phyloP scores from a whole-genome alignment of 768 basidiomycete genomes.

The Pleurotus tuber-regium region DNA sequence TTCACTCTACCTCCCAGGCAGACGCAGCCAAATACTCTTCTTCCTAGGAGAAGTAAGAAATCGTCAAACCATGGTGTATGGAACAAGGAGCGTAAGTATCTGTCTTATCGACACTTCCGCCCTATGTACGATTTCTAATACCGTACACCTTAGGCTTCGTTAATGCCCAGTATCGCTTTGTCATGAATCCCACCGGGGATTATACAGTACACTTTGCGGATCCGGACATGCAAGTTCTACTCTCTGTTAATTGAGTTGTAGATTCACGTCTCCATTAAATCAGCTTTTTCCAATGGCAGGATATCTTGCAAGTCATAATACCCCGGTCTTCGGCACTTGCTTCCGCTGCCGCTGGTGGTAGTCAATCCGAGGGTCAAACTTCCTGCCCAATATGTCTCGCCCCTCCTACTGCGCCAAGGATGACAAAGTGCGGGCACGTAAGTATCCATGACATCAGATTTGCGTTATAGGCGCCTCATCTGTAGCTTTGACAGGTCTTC shows the following conservation, averaged over 20 bases:
- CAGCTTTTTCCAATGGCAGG: slow-evolving; percentile 95
- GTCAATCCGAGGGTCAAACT: slow-evolving; percentile 58
- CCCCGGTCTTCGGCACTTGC: slow-evolving; percentile 78
- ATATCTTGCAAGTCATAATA: slow-evolving; percentile 93
- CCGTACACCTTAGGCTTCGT: slow-evolving; percentile 75
- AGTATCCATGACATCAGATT: slow-evolving; percentile 32
- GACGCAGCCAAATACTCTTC: slow-evolving; percentile 47
- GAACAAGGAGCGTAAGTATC: slow-evolving; percentile 87
- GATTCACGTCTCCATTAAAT: slow-evolving; percentile 15
- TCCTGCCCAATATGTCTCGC: slow-evolving; percentile 96
- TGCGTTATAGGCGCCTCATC: slow-evolving; percentile 4
- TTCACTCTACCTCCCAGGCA: slow-evolving; percentile 92
- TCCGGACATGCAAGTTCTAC: slow-evolving; percentile 82
- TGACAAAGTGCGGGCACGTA: slow-evolving; percentile 98
- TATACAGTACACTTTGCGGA: slow-evolving; percentile 97
- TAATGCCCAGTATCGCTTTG: slow-evolving; percentile 94
- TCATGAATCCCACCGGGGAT: slow-evolving; percentile 88
- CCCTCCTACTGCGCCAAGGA: slow-evolving; percentile 83
- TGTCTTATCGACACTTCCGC: slow-evolving; percentile 1
- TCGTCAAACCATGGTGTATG: slow-evolving; percentile 63
- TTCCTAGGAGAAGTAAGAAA: slow-evolving; percentile 78
- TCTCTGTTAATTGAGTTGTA: slow-evolving; percentile 1
- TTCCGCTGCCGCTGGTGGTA: slow-evolving; percentile 50
- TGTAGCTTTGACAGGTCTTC: slow-evolving; percentile 61
- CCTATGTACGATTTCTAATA: slow-evolving; percentile 16